Evolutionary conservation across 1,284 basidiomycete species (phyloP).

Genomic region (Volvariella volvacea): DNA sequence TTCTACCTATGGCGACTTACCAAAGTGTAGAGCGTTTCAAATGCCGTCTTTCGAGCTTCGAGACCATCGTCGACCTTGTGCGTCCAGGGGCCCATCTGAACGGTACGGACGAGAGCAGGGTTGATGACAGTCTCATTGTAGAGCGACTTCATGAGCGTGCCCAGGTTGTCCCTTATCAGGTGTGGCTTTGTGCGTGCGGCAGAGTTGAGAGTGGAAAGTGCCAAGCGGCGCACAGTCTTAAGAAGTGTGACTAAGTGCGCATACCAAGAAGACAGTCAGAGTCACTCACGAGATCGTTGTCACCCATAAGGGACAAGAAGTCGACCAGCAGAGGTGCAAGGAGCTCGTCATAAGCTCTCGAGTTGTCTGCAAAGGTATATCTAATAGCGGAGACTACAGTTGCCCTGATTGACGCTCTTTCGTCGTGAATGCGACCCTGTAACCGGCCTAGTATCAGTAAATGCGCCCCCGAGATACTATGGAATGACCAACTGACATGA

Average conservation of each 20-base stretch:
- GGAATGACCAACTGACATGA: constrained; percentile 48
- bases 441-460: constrained; percentile 4
- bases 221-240: constrained; percentile 81
- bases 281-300: constrained; percentile 70
- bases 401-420: constrained; percentile 70
- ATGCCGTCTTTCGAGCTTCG: constrained; percentile 93
- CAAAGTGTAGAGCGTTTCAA: constrained; percentile 95
- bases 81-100: constrained; percentile 98
- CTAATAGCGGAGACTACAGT: constrained; percentile 92
- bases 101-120: constrained; percentile 79
- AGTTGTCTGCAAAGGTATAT: constrained; percentile 90
- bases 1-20: too few relatives aligned
- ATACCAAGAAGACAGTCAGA: background rate
- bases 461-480: background rate
- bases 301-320: constrained; percentile 84
- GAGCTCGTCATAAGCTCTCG: constrained; percentile 81
- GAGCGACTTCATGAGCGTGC: constrained; percentile 71
- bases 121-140: constrained; percentile 84
- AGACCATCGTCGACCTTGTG: constrained; percentile 92
- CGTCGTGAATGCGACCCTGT: constrained; percentile 63
- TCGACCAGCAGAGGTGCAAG: constrained; percentile 83
- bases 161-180: constrained; percentile 82
- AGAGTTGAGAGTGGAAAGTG: constrained; percentile 86
- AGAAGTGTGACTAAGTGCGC: constrained; percentile 1
- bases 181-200: constrained; percentile 93